Percentiles rank a stretch among this genome's conserved stretches.
Conservation (phyloP, 805 yeast genomes). For the Ogataea henricii region DNA sequence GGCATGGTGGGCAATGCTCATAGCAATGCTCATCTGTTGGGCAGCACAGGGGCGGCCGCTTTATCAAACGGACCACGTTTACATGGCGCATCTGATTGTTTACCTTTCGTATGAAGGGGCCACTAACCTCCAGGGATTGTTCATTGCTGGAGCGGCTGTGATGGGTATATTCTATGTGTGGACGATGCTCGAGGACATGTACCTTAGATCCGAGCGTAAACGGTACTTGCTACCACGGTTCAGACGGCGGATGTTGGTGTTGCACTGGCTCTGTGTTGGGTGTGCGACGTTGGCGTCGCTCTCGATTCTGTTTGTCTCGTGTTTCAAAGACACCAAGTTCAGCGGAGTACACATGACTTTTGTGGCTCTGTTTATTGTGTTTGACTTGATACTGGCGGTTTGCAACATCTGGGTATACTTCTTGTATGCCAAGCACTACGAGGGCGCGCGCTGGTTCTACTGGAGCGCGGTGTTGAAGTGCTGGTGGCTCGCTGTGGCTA, state of each 20-base stretch:
- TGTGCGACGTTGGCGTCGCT: conserved; percentile 47
- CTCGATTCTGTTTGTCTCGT: conserved; percentile 72
- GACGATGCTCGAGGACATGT: conserved; percentile 62
- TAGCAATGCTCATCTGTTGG: conserved; percentile 79
- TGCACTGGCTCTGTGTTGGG: conserved; percentile 30
- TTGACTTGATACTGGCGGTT: conserved; percentile 55
- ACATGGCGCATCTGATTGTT: conserved; percentile 42
- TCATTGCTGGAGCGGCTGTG: conserved; percentile 73
- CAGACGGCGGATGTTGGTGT: conserved; percentile 19
- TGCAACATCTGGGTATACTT: conserved; percentile 48
- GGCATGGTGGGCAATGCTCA: conserved; percentile 91
- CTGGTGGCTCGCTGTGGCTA: conserved; percentile 67
- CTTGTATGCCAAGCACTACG: conserved; percentile 31
- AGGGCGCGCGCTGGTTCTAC: conserved; percentile 30
- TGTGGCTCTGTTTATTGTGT: conserved; percentile 73
- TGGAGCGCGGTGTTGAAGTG: conserved; percentile 55
- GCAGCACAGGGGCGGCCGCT: conserved; percentile 76
- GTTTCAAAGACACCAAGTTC: conserved; percentile 64
- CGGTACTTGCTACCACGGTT: conserved; percentile 49
- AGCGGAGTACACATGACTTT: conserved; percentile 62
- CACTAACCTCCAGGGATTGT: conserved; percentile 79
- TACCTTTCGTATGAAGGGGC: conserved; percentile 90
- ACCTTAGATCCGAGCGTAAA: conserved; percentile 57
- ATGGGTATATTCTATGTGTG: conserved; percentile 77
- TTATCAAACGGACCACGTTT: conserved; percentile 55